Evolutionary conservation across 2,329 filamentous ascomycete genomes (phyloP).

Genomic region (Botrytis galanthina): DNA sequence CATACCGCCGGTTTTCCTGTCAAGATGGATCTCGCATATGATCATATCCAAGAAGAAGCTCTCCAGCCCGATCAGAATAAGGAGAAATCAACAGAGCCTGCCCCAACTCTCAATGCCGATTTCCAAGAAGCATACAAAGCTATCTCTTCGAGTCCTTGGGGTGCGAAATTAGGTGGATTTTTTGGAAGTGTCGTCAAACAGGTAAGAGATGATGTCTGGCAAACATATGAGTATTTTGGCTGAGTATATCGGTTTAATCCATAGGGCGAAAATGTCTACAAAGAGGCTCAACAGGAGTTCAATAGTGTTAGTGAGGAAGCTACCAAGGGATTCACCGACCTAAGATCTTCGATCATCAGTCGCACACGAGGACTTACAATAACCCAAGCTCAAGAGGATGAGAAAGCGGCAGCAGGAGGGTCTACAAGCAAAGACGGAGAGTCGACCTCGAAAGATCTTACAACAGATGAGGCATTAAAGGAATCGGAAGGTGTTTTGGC

Average conservation of each 20-base stretch:
- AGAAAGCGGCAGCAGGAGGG: conserved; percentile 26
- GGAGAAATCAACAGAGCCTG: conserved; percentile 45
- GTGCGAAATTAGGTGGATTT: conserved; percentile 80
- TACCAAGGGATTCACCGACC: conserved; percentile 71
- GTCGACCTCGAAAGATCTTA: conserved; percentile 42
- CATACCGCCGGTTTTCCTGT: not conserved
- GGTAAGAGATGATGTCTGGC: conserved; percentile 47
- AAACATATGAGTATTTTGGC: not conserved
- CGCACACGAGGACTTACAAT: conserved; percentile 71
- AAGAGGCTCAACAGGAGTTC: conserved; percentile 82
- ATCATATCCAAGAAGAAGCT: conserved; percentile 87
- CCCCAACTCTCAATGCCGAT: conserved; percentile 72
- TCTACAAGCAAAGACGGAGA: conserved; percentile 29
- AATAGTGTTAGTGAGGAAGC: conserved; percentile 77
- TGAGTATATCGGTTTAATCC: conserved; percentile 7
- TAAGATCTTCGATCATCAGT: conserved; percentile 65
- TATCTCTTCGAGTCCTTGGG: conserved; percentile 89
- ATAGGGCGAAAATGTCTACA: conserved; percentile 78
- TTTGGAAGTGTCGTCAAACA: conserved; percentile 92
- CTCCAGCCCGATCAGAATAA: conserved; percentile 54
- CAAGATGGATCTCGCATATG: conserved; percentile 92
- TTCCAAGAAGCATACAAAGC: conserved; percentile 95
- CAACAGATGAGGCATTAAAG: conserved; percentile 48
- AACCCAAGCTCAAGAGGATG: conserved; percentile 37
- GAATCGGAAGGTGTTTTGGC: conserved; percentile 67